These are phyloP conservation scores for Leccinum subgranulosum DNA, from an alignment of 768 basidiomycete genomes.

Conservation along the genomic window DNA sequence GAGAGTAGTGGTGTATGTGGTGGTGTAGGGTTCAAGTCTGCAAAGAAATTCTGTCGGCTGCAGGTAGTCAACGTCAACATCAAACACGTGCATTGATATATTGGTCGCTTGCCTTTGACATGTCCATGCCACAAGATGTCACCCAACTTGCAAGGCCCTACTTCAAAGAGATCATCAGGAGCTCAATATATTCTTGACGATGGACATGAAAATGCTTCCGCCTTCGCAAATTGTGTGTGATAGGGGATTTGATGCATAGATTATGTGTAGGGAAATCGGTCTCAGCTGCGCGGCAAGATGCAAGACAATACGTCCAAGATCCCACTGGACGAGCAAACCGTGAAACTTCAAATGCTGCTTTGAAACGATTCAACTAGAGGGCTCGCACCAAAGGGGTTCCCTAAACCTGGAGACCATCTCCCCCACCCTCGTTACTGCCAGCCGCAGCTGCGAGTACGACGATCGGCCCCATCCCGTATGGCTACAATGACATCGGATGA, in stretches of 20 bases:
- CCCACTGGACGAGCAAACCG: not conserved
- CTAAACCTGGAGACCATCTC: not conserved
- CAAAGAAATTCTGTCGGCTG: not conserved
- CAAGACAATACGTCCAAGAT: not conserved
- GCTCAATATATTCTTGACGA: not conserved
- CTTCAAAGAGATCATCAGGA: too few relatives aligned
- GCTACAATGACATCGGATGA: not conserved
- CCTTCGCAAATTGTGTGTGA: not conserved
- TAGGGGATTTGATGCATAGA: not conserved
- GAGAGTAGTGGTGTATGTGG: not conserved
- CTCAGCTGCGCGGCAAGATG: not conserved
- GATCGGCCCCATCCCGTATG: not conserved
- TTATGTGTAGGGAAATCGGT: not conserved
- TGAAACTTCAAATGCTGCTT: not conserved
- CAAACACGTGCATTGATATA: not conserved
- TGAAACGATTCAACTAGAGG: not conserved
- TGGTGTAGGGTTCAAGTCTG: not conserved
- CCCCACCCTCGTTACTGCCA: not conserved
- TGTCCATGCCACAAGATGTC: not conserved
- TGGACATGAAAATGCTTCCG: not conserved
- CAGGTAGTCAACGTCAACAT: not conserved
- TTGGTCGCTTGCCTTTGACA: not conserved
- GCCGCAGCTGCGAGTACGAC: not conserved
- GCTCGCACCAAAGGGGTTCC: not conserved
- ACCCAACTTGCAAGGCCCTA: not conserved